phyloP scores from a whole-genome alignment of 2,329 filamentous ascomycete species.

The Zymoseptoria pseudotritici region DNA sequence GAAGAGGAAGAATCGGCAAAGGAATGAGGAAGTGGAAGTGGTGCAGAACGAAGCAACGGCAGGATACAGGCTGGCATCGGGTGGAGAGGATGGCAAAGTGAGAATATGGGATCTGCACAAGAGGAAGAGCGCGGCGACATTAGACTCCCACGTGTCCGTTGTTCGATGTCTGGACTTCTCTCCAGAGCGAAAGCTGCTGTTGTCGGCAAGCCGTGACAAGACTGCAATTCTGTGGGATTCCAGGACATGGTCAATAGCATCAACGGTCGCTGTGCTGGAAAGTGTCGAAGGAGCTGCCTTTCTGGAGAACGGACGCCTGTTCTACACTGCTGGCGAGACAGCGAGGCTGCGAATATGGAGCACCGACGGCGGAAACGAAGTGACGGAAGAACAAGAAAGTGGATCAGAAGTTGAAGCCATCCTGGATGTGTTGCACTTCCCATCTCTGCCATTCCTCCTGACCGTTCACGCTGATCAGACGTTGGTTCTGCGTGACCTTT shows the following conservation, averaged over 20 bases:
- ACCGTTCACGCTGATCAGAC: conserved; percentile 87
- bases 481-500: conserved; percentile 62
- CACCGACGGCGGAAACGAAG: conserved; percentile 65
- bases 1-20: conserved; percentile 42
- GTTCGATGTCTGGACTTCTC: conserved; percentile 85
- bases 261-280: conserved; percentile 77
- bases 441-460: conserved; percentile 61
- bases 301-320: conserved; percentile 59
- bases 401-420: conserved; percentile 59
- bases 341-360: conserved; percentile 81
- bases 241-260: conserved; percentile 72
- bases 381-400: conserved; percentile 64
- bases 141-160: conserved; percentile 92
- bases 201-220: conserved; percentile 86
- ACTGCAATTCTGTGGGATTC: conserved; percentile 90
- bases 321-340: conserved; percentile 79
- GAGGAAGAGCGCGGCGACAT: conserved; percentile 63
- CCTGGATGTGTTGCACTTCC: conserved; percentile 60
- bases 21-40: conserved; percentile 42
- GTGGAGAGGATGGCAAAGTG: conserved; percentile 88
- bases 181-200: conserved; percentile 60
- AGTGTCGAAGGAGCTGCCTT: conserved; percentile 80
- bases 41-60: conserved; percentile 43
- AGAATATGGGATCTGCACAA: conserved; percentile 88
- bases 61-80: conserved; percentile 77